Evolutionary conservation across 345 rosid genomes (phyloP).

Genomic region (Euphorbia tirucalli): DNA sequence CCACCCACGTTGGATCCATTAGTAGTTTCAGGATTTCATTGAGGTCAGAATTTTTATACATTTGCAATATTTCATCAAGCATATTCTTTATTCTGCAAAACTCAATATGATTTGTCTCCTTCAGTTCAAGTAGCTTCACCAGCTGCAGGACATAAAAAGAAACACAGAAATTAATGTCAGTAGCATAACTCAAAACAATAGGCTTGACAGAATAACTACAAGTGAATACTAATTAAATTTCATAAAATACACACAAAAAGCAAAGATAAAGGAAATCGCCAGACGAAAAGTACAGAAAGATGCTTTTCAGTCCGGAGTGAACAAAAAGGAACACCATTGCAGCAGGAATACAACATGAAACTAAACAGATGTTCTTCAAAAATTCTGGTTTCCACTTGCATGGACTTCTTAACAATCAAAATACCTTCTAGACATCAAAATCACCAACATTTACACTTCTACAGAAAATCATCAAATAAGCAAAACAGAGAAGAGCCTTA

Average conservation of each 20-base stretch:
- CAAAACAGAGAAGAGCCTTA: too few relatives aligned
- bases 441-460: background rate
- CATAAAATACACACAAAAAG: background rate
- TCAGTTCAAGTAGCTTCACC: constrained; percentile 90
- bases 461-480: background rate
- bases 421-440: background rate
- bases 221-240: background rate
- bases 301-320: background rate
- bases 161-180: constrained; percentile 20
- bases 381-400: background rate
- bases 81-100: constrained; percentile 84
- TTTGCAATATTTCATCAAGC: constrained; percentile 73
- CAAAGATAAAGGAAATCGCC: background rate
- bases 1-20: constrained; percentile 93
- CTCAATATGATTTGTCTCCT: constrained; percentile 92
- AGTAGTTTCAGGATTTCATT: constrained; percentile 60
- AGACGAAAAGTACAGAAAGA: background rate
- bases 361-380: background rate
- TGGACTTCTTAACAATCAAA: background rate
- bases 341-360: background rate
- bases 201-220: background rate
- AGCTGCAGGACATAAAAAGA: constrained; percentile 58
- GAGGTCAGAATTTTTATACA: constrained; percentile 63
- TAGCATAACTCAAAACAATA: constrained; percentile 7
- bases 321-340: background rate